Conservation (phyloP, 1,284 basidiomycete genomes). For the Malassezia obtusa region DNA sequence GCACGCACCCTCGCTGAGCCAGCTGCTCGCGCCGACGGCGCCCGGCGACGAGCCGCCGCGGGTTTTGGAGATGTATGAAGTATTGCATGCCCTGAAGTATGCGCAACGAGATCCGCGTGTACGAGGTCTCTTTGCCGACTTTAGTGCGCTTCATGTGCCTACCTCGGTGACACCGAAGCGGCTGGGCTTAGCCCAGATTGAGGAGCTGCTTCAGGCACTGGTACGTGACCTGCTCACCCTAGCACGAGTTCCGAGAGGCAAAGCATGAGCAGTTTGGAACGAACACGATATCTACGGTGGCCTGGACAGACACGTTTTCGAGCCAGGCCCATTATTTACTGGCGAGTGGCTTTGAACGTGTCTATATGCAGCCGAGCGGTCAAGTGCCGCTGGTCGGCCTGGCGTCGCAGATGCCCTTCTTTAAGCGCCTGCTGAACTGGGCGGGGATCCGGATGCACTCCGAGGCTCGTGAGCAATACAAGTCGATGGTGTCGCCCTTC, state of each 20-base stretch:
- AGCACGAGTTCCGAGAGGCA: constrained; percentile 45
- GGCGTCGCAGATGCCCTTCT: constrained; percentile 30
- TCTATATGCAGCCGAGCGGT: constrained; percentile 50
- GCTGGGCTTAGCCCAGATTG: constrained; percentile 50
- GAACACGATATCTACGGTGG: constrained; percentile 40
- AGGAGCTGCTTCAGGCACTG: constrained; percentile 50
- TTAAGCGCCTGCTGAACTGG: constrained; percentile 48
- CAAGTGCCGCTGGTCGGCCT: constrained; percentile 49
- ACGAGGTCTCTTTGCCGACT: constrained; percentile 50
- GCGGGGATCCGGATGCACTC: constrained; percentile 50
- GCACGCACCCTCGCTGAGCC: constrained; percentile 20
- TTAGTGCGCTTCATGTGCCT: constrained; percentile 47
- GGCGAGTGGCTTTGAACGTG: constrained; percentile 49
- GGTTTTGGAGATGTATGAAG: constrained; percentile 49
- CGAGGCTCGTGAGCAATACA: constrained; percentile 50
- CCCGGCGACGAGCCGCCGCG: constrained; percentile 27
- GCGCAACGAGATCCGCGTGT: constrained; percentile 48
- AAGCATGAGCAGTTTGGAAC: constrained; percentile 45
- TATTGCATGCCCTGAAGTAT: constrained; percentile 48
- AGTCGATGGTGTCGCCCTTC: constrained; percentile 43
- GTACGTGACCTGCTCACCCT: neutral
- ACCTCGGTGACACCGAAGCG: constrained; percentile 33
- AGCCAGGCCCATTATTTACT: constrained; percentile 49
- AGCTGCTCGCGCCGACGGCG: constrained; percentile 22
- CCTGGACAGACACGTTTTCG: constrained; percentile 50